Conservation (phyloP, 495 filamentous ascomycete genomes). For the Annulohypoxylon moriforme region DNA sequence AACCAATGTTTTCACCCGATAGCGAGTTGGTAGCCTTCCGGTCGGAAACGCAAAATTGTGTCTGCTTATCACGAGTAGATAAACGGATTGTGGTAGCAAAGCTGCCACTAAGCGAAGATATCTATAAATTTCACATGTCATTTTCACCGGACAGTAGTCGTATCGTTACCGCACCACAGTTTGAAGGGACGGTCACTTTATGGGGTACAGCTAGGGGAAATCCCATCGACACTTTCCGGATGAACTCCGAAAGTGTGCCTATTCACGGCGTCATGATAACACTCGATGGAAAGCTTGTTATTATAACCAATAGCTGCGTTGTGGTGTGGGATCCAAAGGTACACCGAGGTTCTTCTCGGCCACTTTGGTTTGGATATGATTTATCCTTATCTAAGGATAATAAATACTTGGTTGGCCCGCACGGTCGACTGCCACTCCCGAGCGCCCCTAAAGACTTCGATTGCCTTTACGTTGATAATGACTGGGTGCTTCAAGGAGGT, state of each 20-base stretch:
- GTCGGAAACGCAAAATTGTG: background rate
- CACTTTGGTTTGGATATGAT: background rate
- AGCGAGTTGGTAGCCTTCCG: background rate
- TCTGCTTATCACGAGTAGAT: background rate
- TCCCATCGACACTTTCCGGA: background rate
- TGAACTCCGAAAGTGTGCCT: background rate
- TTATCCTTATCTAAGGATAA: constrained; percentile 8
- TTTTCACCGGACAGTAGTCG: background rate
- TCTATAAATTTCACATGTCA: no score
- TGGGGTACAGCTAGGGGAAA: constrained; percentile 5
- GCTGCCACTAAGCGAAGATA: background rate
- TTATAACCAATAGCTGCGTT: background rate
- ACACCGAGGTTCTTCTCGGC: background rate
- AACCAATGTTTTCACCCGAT: background rate
- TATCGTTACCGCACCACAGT: background rate
- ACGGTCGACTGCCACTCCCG: background rate
- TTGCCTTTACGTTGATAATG: background rate
- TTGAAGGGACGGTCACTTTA: background rate
- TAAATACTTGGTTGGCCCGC: background rate
- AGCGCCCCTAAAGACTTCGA: background rate
- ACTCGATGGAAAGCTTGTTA: background rate
- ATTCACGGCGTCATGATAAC: background rate
- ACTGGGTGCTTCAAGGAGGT: background rate
- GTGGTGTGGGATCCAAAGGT: constrained; percentile 4
- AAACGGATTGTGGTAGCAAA: background rate